phyloP scores from a whole-genome alignment of 352 stramenopile species.

The Blastocystis sp. region DNA sequence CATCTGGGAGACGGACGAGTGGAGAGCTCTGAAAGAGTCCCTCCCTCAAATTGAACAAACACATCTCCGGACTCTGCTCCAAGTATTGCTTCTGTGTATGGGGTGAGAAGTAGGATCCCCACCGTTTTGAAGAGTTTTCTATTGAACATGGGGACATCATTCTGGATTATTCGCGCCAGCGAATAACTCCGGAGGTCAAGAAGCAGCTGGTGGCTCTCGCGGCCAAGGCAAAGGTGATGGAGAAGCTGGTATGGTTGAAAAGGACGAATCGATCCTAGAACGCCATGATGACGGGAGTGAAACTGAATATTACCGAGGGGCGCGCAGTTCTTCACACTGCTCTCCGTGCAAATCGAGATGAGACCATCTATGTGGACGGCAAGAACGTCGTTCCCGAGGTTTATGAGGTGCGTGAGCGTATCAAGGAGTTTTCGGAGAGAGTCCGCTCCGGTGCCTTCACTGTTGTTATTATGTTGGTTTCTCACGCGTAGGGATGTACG shows the following conservation, averaged over 20 bases:
- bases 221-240: slow-evolving; percentile 54
- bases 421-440: slow-evolving; percentile 79
- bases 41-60: slow-evolving; percentile 1
- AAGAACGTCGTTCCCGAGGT: slow-evolving; percentile 86
- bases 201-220: slow-evolving; percentile 57
- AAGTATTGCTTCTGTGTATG: not conserved
- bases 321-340: slow-evolving; percentile 87
- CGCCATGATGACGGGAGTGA: slow-evolving; percentile 79
- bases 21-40: slow-evolving; percentile 46
- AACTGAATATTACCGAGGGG: slow-evolving; percentile 89
- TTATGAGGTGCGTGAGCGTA: slow-evolving; percentile 82
- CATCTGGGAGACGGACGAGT: slow-evolving; percentile 55
- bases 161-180: slow-evolving; percentile 76
- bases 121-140: slow-evolving; percentile 51
- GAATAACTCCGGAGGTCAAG: slow-evolving; percentile 72
- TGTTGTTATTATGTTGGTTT: slow-evolving; percentile 25
- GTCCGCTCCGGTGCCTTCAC: slow-evolving; percentile 74
- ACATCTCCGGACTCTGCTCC: slow-evolving; percentile 50
- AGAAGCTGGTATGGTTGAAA: slow-evolving; percentile 50
- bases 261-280: slow-evolving; percentile 59
- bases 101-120: slow-evolving; percentile 41
- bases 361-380: slow-evolving; percentile 79
- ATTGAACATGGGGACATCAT: slow-evolving; percentile 64
- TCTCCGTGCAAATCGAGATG: slow-evolving; percentile 72
- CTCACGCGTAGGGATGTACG: slow-evolving; percentile 69